Base-by-base conservation (phyloP, 306 rosid genomes). In the Comarum palustre region DNA sequence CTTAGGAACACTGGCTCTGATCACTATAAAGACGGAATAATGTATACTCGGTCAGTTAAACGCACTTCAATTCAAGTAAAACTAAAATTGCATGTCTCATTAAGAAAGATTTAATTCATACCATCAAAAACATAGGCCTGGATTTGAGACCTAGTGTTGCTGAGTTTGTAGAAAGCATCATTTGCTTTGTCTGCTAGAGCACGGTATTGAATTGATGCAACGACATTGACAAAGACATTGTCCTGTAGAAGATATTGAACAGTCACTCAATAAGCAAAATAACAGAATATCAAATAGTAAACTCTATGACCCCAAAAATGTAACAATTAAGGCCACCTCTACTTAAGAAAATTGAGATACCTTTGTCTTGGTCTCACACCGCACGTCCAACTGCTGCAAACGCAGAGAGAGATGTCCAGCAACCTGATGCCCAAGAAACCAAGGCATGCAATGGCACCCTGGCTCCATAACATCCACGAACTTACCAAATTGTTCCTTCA, bases 81-180 rank as follows among this genome's bases (percentile, higher is more conserved):
- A 8, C 6, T 41, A 31, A 72, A 17, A 15, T 41, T 67, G 70
- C 54, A 60, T 45, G 27, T 38, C 78, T 16, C 64, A 16, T 71
- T 39, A 67, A 71, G 84, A 48, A 59, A 77, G 54, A 73, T 51
- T 52, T 36, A 70, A 46, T 32, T 76, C 46, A 81, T 93, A 90
- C 98, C 97, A 72, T 89, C 97, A 81, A 91, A 93, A 77, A 90
- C 97, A 79, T 93, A 90, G 47, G 97, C 96, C 81, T 93, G 97
- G 80, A 93, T 90, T 83, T 93, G 98, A 67, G 81, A 22, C 77
- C 88, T 89, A 61, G 97, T 90, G 84, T 93, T 90, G 88, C 86
- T 89, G n/a, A 93, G 97, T 76, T 85, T 93, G 87, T 93, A 93
- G 84, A 90, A 93, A 39, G 98, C 98, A 76, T 93, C 98, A 12